Evolutionary conservation across 345 rosid species (phyloP), one percentile per base, ranked within the genome.

Genomic region (Carallia pectinifolia): DNA sequence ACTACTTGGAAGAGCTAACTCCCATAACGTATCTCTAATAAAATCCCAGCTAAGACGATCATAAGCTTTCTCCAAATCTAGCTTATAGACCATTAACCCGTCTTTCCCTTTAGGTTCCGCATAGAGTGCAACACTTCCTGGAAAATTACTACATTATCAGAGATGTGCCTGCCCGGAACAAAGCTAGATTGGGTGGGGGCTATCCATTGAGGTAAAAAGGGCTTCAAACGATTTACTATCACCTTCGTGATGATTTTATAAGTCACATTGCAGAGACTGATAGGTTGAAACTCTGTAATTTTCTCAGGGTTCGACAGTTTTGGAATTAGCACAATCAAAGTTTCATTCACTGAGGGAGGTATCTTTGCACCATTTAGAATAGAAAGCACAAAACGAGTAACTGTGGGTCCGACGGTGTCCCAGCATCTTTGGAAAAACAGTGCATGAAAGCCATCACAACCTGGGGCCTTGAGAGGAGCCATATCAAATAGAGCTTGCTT

Each of bases 71-170:
- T 60, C 64, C 1, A 60, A 13, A 12, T 60, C 44, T 4, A 60
- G 2, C 33, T 33, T 60, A 2, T 29, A 29, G 3, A 7, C 6
- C 38, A 60, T 60, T 2, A 33, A 0, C 39, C 23, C 23, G 1
- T 0, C 12, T 33, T 33, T 1, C 12, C 39, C 6, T 3, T 0
- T 6, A 5, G 2, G 0, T 3, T 3, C 1, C 19, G 10, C 37
- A 60, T 30, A 0, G 19, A 30, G 27, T 34, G 64, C 1, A 60
- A 29, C 10, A 34, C 8, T 17, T 16, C 64, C 33, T 16, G 27
- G 0, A 17, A 2, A 4, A 34, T 13, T 0, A 34, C 18, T 15
- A 33, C 15, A 18, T 60, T 33, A 0, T 18, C 27, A 6, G 7
- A 9, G 27, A 17, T 53, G 0, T 53, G 9, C 1, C 27, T 1